A percentile compares a stretch with the other conserved stretches of the same genome.
These are phyloP conservation scores for Brassica balearica DNA, from an alignment of 441 rosid genomes.

Conservation along the genomic window DNA sequence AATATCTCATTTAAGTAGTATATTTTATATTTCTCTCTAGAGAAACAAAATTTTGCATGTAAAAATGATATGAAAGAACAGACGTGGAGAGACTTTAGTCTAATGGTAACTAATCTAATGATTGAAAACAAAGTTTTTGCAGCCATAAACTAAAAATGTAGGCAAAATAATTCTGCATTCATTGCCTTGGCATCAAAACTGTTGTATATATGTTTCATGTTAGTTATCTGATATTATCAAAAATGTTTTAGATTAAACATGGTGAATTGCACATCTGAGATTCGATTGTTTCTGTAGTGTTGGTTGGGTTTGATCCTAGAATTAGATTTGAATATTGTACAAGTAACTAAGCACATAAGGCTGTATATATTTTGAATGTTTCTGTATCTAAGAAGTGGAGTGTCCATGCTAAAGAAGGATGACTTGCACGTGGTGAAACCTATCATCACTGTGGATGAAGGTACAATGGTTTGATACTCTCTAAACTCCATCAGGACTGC, in stretches of 20 bases:
- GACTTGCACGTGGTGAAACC: constrained; percentile 80
- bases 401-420: constrained; percentile 81
- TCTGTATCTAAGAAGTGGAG: constrained; percentile 67
- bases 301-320: constrained; percentile 7
- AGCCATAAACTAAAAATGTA: not conserved
- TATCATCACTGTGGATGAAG: constrained; percentile 71
- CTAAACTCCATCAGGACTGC: not conserved
- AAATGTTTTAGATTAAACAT: not conserved
- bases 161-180: not conserved
- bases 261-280: not conserved
- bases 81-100: constrained; percentile 7
- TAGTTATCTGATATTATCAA: not conserved
- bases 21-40: not conserved
- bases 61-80: not conserved
- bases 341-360: not conserved
- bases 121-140: not conserved
- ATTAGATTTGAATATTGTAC: not conserved
- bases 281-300: not conserved
- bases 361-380: constrained; percentile 16
- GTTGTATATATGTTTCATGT: not conserved
- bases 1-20: constrained; percentile 30
- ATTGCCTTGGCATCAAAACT: not conserved
- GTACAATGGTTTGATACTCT: constrained; percentile 43
- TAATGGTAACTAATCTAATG: not conserved
- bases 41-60: not conserved